Evolutionary conservation across 2,329 filamentous ascomycete genomes (phyloP).

Genomic region (Trichophyton verrucosum): DNA sequence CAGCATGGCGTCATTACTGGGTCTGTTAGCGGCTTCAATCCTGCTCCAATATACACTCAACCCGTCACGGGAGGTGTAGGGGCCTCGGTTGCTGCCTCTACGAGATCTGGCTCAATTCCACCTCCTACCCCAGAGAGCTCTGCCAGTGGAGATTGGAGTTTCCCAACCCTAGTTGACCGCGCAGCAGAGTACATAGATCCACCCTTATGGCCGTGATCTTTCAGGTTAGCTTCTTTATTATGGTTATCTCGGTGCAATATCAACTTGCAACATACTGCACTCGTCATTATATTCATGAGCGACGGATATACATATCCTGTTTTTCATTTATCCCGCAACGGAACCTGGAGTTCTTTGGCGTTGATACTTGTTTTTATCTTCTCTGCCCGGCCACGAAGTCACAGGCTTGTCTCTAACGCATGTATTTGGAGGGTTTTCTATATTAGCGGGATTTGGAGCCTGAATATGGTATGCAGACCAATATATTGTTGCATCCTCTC

Average conservation of each 20-base stretch:
- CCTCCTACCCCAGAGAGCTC: constrained; percentile 38
- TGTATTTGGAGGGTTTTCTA: not conserved
- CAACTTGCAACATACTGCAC: not conserved
- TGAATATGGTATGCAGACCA: not conserved
- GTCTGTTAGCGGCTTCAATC: constrained; percentile 8
- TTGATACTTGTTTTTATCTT: not conserved
- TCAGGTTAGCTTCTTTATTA: not conserved
- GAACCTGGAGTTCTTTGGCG: not conserved
- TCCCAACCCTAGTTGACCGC: constrained; percentile 34
- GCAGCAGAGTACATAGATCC: constrained; percentile 39
- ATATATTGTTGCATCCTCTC: not conserved
- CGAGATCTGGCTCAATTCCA: constrained; percentile 25
- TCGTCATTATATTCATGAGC: not conserved
- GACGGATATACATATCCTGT: not conserved
- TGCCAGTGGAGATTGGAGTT: constrained; percentile 36
- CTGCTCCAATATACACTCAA: not conserved
- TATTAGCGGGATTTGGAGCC: not conserved
- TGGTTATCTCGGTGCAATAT: not conserved
- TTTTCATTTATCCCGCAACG: not conserved
- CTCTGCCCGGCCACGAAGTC: not conserved
- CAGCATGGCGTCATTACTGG: constrained; percentile 14
- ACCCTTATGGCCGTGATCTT: constrained; percentile 27
- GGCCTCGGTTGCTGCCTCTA: constrained; percentile 11
- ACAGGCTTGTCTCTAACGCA: not conserved
- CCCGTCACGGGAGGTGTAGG: not conserved